Evolutionary conservation across 345 rosid genomes (phyloP), one percentile per base, ranked within the genome.

Genomic region (Stellera chamaejasme): DNA sequence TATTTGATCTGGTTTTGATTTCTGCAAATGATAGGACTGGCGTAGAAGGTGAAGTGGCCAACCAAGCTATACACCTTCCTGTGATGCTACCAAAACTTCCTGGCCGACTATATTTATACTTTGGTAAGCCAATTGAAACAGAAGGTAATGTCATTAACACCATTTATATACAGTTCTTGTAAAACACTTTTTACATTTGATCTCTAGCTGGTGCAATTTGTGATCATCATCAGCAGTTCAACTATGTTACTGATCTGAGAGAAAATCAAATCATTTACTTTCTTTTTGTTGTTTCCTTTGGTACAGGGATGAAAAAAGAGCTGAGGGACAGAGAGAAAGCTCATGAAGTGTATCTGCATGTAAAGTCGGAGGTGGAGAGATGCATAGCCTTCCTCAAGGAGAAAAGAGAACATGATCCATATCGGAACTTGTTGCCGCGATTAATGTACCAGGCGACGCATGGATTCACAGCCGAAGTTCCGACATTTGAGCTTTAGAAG

Each of bases 91-190:
- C 98, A 50, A 91, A 82, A 67, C 47, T 85, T 53, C 98, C 98
- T 0, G 96, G 96, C 39, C 71, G 83, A 48, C 80, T 83, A 56
- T 91, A 91, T 72, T 87, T 59, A 59, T 72, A 76, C 58, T 91
- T 87, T 9, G 92, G 91, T 16, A 87, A 82, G 64, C 90, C 98
- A 55, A 83, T 91, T 23, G 80, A 85, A 52, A 80, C 87, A 5
- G 60, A 68, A 80, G 92, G 96, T 88, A 72, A 72, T 10, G 54
- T 1, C 43, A 15, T 53, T 43, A 48, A 13, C 15, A 55, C 7
- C 0, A 23, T 50, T 8, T 32, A 8, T 32, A 5, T 3, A 3
- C 39, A 8, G 39, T 32, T 16, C 23, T 26, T 50, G 4, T 25
- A 26, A 45, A 2, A 10, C 3, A 6, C 32, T 6, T 32, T 43